These are phyloP conservation scores for Yamadazyma nakazawae DNA, from an alignment of 805 yeast species.

Conservation along the genomic window DNA sequence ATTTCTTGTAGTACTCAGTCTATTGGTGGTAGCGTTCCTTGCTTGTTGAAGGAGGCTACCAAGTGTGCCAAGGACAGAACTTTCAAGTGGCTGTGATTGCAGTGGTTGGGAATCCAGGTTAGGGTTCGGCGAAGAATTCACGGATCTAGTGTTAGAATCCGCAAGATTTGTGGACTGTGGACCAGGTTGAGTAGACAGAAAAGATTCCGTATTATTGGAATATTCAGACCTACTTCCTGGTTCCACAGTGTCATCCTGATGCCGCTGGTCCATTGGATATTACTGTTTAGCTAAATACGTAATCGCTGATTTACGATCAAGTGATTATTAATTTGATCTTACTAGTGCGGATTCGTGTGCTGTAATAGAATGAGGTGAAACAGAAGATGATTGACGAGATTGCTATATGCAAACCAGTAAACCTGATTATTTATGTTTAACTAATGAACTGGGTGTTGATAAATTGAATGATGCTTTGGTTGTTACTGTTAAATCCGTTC, in stretches of 20 bases:
- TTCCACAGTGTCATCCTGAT: neutral
- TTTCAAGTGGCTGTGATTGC: neutral
- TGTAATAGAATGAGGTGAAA: neutral
- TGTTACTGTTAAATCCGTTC: no score
- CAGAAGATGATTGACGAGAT: neutral
- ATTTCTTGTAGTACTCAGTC: neutral
- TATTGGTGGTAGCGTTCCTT: neutral
- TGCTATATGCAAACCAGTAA: no score
- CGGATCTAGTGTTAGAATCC: neutral
- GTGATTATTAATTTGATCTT: neutral
- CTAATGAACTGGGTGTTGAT: no score
- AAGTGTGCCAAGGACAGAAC: neutral
- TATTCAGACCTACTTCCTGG: neutral
- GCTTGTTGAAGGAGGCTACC: constrained; percentile 2
- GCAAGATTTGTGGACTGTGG: neutral
- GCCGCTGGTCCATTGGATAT: neutral
- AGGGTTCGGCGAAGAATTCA: neutral
- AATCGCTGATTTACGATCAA: neutral
- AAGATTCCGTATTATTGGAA: neutral
- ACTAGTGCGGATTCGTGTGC: neutral
- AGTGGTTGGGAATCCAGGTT: neutral
- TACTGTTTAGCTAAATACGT: no score
- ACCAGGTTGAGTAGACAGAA: neutral
- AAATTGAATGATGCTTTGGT: no score
- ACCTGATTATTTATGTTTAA: no score